A percentile compares a stretch with the other conserved stretches of the same genome.
phyloP scores from a whole-genome alignment of 352 stramenopile species.

The Vaucheria bursata region DNA sequence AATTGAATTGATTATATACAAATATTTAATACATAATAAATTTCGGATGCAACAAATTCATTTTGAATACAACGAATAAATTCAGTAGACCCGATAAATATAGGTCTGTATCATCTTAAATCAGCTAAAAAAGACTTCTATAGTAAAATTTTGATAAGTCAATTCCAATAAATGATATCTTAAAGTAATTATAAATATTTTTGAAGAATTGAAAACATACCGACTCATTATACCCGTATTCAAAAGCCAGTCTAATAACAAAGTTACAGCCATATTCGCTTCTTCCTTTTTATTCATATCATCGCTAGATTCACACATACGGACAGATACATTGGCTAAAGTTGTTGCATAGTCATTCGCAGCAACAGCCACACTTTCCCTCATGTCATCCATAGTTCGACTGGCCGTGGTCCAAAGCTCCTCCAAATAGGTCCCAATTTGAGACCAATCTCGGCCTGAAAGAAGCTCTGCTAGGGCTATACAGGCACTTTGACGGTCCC shows the following conservation, averaged over 20 bases:
- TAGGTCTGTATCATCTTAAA: no score
- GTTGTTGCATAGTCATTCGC: slow-evolving; percentile 42
- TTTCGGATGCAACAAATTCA: no score
- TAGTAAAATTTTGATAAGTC: no score
- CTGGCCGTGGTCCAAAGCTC: slow-evolving; percentile 33
- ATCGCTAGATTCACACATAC: slow-evolving; percentile 42
- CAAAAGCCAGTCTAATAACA: slow-evolving; percentile 43
- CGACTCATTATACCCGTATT: slow-evolving; percentile 37
- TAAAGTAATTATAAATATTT: no score
- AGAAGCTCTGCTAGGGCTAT: slow-evolving; percentile 39
- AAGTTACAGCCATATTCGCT: slow-evolving; percentile 18
- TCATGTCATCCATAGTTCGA: slow-evolving; percentile 44
- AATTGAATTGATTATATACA: neutral
- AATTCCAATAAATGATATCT: no score
- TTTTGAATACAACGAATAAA: no score
- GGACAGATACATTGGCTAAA: slow-evolving; percentile 40
- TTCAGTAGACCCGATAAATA: no score
- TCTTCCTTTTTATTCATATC: no score
- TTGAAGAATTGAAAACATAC: no score
- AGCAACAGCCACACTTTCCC: slow-evolving; percentile 39
- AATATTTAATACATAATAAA: no score
- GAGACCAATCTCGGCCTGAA: slow-evolving; percentile 23
- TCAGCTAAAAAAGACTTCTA: no score
- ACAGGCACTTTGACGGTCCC: slow-evolving; percentile 39
- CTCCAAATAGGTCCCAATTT: slow-evolving; percentile 30